Conservation (phyloP, 2,329 filamentous ascomycete species). For the Cladosporium sp. region DNA sequence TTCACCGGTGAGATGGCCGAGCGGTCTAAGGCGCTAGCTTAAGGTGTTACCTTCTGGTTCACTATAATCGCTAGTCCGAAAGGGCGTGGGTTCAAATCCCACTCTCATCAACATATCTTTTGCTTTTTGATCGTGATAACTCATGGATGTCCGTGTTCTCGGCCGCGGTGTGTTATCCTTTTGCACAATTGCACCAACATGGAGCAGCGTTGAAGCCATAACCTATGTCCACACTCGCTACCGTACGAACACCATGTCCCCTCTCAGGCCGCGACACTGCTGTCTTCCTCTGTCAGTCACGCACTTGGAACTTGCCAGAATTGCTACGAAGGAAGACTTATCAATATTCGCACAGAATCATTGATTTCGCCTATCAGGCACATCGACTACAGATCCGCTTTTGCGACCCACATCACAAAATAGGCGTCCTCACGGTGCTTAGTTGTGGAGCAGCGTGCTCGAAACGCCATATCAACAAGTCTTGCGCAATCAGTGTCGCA, state of each 20-base stretch:
- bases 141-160: not conserved
- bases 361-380: not conserved
- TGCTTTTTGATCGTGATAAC: not conserved
- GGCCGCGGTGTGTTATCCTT: not conserved
- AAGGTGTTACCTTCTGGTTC: constrained; percentile 17
- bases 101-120: constrained; percentile 29
- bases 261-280: not conserved
- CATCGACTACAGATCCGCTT: not conserved
- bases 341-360: not conserved
- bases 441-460: not conserved
- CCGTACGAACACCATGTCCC: not conserved
- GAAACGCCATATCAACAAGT: not conserved
- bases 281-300: not conserved
- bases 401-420: not conserved
- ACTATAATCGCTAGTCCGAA: constrained; percentile 20
- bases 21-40: constrained; percentile 34
- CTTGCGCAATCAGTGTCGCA: not conserved
- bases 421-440: not conserved
- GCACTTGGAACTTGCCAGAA: not conserved
- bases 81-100: constrained; percentile 35
- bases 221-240: not conserved
- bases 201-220: not conserved
- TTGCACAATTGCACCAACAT: not conserved
- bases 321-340: not conserved
- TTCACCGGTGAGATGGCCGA: constrained; percentile 19